Evolutionary conservation across 495 filamentous ascomycete genomes (phyloP), one percentile per base, ranked within the genome.

Genomic region (Lichina pygmaea): DNA sequence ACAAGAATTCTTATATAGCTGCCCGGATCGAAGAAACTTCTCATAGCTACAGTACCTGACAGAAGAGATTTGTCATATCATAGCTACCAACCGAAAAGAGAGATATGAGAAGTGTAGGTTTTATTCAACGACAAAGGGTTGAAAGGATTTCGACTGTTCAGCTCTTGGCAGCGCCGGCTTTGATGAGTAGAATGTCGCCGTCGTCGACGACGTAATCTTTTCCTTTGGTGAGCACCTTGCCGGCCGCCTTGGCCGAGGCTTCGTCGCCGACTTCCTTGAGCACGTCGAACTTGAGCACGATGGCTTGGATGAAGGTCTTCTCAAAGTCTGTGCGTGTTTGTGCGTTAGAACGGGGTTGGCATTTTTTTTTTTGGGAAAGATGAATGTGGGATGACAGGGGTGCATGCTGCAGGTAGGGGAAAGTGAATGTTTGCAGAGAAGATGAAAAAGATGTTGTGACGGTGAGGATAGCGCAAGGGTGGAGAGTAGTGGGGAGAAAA

Each of bases 281-380:
- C 7, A 68, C 60, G 24, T 52, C 62, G 64, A 73, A 95, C 65
- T 91, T 94, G 63, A 80, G 93, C 41, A 92, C 80, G 49, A 99
- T 67, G 33, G 69, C 81, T 64, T 99, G 91, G 53, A 99, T 99
- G 64, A 99, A 99, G 0, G 91, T 99, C 74, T 99, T 99, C 62
- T 99, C 91, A 50, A 99, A 95, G 57, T 99, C 91, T 58, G 42
- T 40, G 34, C 6, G 0, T 12, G 0, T 12, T 0, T 8, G n/a
- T 15, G n/a, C n/a, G n/a, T n/a, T n/a, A n/a, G n/a, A n/a, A n/a
- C n/a, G n/a, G 24, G 24, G 24, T 24, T 24, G 24, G 24, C 24
- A 38, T 38, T n/a, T 38, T n/a, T 38, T 38, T 38, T 39, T 15
- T 39, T 39, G 2, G 36, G 6, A 39, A 24, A 24, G 1, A 24